Evolutionary conservation across 2,329 filamentous ascomycete species (phyloP), one percentile per base, ranked within the genome.

Genomic region (Thermothelomyces thermophilus): DNA sequence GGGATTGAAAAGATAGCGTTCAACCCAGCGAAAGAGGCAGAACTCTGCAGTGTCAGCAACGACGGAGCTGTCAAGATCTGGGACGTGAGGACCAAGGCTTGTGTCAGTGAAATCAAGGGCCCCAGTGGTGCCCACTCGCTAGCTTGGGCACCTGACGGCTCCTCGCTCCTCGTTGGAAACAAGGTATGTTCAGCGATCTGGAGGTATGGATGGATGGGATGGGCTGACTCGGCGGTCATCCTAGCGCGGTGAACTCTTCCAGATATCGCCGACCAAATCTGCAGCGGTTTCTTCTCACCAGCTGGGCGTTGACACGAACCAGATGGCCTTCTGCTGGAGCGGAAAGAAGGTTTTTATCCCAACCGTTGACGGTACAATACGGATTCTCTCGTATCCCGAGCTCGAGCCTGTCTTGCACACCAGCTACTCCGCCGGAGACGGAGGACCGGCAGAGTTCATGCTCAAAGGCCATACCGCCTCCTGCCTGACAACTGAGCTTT

Each of bases 41-140:
- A 90, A 67, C 73, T 91, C 8, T 87, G 84, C 58, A 89, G 83
- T 63, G 77, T 87, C 46, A 86, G 84, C 57, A 77, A 73, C 39
- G 87, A 91, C 62, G 87, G 87, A 2, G 78, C 83, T 28, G 82
- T 87, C 53, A 82, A 85, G 63, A 82, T 91, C 59, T 91, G 87
- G 87, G 87, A 91, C 62, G 85, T 90, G 11, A 74, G 86, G 59
- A 84, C 77, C 51, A 87, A 86, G 63, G 75, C 77, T 1, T 83
- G 82, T 59, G 75, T 84, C 55, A 86, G 85, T 46, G 83, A 87
- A 64, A 75, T 87, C 34, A 82, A 79, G 57, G 77, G 76, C 4
- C 71, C 83, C 40, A 84, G 82, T 7, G 79, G 82, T 56, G 80
- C 86, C 3, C 83, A 87, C 58, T 85, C 82, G 10, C 70, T 91